These are phyloP conservation scores for Pseudonitzschia delicatissima DNA, from an alignment of 108 stramenopile species.

Conservation along the genomic window DNA sequence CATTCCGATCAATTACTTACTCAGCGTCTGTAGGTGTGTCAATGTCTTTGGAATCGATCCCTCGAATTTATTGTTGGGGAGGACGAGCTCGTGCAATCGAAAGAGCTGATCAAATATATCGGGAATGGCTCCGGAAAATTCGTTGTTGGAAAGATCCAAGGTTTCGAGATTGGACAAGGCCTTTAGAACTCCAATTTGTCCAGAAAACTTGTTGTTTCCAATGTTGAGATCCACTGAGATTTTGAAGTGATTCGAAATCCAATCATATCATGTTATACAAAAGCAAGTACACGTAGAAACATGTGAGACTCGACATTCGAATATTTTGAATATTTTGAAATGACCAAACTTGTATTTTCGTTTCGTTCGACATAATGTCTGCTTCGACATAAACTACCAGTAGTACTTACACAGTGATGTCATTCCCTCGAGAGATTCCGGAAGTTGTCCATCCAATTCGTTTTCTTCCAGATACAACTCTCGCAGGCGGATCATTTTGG, in stretches of 20 bases:
- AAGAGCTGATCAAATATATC: constrained; percentile 18
- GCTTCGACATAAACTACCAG: neutral
- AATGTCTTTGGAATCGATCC: constrained; percentile 46
- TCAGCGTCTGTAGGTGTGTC: constrained; percentile 20
- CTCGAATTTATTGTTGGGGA: constrained; percentile 29
- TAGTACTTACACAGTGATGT: constrained; percentile 33
- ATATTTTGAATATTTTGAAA: neutral
- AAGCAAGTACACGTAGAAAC: neutral
- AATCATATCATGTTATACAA: neutral
- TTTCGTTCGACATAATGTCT: too few species aligned
- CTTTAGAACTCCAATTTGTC: constrained; percentile 6
- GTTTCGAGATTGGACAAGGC: constrained; percentile 12
- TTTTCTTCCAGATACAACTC: constrained; percentile 26
- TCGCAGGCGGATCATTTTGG: neutral
- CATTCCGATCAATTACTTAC: too few species aligned
- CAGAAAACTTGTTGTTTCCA: constrained; percentile 18
- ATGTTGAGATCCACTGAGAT: constrained; percentile 15
- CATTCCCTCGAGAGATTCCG: constrained; percentile 28
- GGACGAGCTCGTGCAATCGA: constrained; percentile 15
- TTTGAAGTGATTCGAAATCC: neutral
- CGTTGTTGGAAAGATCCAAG: constrained; percentile 19
- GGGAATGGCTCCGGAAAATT: constrained; percentile 25
- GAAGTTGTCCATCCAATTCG: constrained; percentile 26
- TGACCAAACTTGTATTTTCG: too few species aligned
- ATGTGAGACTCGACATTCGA: too few species aligned